Evolutionary conservation across 2,329 filamentous ascomycete species (phyloP).

Genomic region (Ascocoryne sarcoides): DNA sequence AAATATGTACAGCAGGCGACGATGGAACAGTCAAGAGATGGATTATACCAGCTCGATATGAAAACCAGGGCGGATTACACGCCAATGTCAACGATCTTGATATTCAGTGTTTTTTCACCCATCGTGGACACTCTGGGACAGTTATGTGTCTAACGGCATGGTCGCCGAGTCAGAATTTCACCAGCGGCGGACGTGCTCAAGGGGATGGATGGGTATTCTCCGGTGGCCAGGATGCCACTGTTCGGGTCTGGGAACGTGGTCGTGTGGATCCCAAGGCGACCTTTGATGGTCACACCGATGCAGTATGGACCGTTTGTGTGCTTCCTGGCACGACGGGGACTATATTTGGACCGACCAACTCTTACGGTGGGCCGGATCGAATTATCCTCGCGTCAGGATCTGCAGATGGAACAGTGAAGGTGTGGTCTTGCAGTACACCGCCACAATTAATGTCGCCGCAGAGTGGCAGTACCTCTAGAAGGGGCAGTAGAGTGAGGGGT

Average conservation of each 20-base stretch:
- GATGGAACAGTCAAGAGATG: slow-evolving; percentile 95
- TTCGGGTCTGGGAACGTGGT: slow-evolving; percentile 92
- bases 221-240: slow-evolving; percentile 85
- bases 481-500: slow-evolving; percentile 70
- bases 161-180: slow-evolving; percentile 79
- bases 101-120: slow-evolving; percentile 88
- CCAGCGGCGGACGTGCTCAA: slow-evolving; percentile 75
- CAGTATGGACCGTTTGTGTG: slow-evolving; percentile 91
- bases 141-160: slow-evolving; percentile 83
- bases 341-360: slow-evolving; percentile 67
- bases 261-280: slow-evolving; percentile 92
- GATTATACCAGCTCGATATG: slow-evolving; percentile 80
- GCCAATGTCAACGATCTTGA: slow-evolving; percentile 61
- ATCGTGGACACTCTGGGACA: slow-evolving; percentile 84
- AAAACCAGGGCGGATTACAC: slow-evolving; percentile 44
- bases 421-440: slow-evolving; percentile 91
- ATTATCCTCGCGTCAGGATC: slow-evolving; percentile 86
- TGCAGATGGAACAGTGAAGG: slow-evolving; percentile 81
- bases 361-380: slow-evolving; percentile 73
- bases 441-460: slow-evolving; percentile 79
- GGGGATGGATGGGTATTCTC: slow-evolving; percentile 99
- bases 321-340: slow-evolving; percentile 73
- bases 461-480: slow-evolving; percentile 48
- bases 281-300: slow-evolving; percentile 87
- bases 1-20: slow-evolving; percentile 92